These are phyloP conservation scores for Penicillium capsulatum DNA, from an alignment of 2,329 filamentous ascomycete genomes.

Conservation along the genomic window DNA sequence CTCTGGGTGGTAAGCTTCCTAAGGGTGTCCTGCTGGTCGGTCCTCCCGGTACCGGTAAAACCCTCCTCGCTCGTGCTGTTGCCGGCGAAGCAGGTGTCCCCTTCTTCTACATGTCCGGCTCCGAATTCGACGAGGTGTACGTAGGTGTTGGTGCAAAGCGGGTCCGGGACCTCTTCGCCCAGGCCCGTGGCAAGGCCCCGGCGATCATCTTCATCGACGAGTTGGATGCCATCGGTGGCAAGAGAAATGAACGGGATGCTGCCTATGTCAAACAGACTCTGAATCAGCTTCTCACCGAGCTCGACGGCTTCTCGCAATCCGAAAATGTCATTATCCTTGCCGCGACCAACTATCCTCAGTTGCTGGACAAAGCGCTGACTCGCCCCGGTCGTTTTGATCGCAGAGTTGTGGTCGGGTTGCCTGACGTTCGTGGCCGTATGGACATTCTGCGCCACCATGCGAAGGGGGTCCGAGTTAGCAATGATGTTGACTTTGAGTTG, in stretches of 20 bases:
- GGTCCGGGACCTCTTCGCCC: conserved; percentile 84
- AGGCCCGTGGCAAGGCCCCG: conserved; percentile 79
- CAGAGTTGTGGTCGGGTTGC: conserved; percentile 80
- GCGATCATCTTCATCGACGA: conserved; percentile 96
- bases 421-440: conserved; percentile 88
- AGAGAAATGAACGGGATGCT: conserved; percentile 86
- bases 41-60: conserved; percentile 96
- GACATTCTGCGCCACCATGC: conserved; percentile 92
- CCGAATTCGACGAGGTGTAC: conserved; percentile 97
- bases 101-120: conserved; percentile 99
- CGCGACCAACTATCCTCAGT: conserved; percentile 91
- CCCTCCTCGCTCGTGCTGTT: conserved; percentile 87
- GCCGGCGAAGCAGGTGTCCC: conserved; percentile 95
- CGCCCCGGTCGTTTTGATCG: conserved; percentile 94
- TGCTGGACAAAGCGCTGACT: conserved; percentile 90
- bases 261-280: conserved; percentile 96
- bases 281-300: conserved; percentile 92
- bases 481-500: conserved; percentile 76
- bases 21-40: conserved; percentile 95
- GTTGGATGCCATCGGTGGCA: conserved; percentile 88
- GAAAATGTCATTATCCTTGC: conserved; percentile 93
- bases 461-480: conserved; percentile 76
- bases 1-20: conserved; percentile 90
- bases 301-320: conserved; percentile 94
- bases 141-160: conserved; percentile 96